Evolutionary conservation across 441 rosid species (phyloP).

Genomic region (Pelargonium citronellum): DNA sequence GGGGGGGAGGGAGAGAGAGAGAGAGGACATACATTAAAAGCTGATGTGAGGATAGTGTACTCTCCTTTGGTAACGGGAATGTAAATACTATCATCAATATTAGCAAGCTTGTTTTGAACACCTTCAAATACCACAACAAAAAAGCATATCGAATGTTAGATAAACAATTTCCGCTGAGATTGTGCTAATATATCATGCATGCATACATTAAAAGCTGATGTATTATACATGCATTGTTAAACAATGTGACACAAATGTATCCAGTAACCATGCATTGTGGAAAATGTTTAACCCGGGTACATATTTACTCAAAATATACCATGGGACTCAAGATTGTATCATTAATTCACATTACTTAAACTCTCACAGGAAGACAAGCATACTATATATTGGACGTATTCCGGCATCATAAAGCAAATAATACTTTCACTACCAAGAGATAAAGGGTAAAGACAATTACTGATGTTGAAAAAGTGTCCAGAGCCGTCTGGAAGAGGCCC

Average conservation of each 20-base stretch:
- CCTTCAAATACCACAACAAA: slow-evolving; percentile 38
- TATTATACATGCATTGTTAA: neutral
- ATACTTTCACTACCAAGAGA: slow-evolving; percentile 14
- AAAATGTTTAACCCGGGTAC: neutral
- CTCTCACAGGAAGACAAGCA: neutral
- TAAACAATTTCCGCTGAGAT: neutral
- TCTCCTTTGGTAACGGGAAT: slow-evolving; percentile 82
- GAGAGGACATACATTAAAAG: slow-evolving; percentile 52
- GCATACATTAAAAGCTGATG: neutral
- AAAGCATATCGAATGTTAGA: neutral
- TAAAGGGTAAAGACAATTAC: slow-evolving; percentile 40
- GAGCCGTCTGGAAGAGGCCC: slow-evolving; percentile 94
- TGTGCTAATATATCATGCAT: neutral
- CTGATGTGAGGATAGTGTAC: slow-evolving; percentile 62
- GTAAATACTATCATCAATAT: slow-evolving; percentile 70
- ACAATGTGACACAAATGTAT: neutral
- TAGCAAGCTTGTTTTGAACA: slow-evolving; percentile 77
- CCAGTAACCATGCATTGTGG: neutral
- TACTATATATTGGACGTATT: neutral
- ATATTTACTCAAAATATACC: neutral
- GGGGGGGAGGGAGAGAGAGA: neutral
- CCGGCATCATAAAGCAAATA: slow-evolving; percentile 16
- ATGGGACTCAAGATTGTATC: neutral
- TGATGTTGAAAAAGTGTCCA: slow-evolving; percentile 88
- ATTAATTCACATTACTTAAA: slow-evolving; percentile 1